Percentiles rank a stretch among this genome's conserved stretches.
phyloP scores from a whole-genome alignment of 2,329 filamentous ascomycete species.

The Stemphylium lycopersici region DNA sequence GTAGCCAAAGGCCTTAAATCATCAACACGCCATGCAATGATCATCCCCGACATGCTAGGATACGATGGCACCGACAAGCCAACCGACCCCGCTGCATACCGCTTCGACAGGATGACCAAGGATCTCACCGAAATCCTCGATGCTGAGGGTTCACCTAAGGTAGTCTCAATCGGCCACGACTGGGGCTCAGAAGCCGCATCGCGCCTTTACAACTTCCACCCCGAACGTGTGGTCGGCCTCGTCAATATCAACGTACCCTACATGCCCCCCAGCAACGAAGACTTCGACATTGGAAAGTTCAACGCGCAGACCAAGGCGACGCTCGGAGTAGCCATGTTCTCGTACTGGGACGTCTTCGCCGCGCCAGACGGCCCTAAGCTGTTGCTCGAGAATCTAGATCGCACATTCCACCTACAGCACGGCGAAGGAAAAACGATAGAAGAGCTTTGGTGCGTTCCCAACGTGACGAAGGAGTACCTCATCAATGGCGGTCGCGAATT shows the following conservation, averaged over 20 bases:
- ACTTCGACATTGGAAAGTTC: slow-evolving; percentile 47
- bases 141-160: slow-evolving; percentile 22
- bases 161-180: slow-evolving; percentile 57
- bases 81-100: slow-evolving; percentile 29
- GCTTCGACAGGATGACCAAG: slow-evolving; percentile 27
- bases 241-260: slow-evolving; percentile 55
- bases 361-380: slow-evolving; percentile 48
- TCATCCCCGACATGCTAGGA: slow-evolving; percentile 49
- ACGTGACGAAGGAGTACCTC: slow-evolving; percentile 43
- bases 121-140: slow-evolving; percentile 37
- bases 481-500: background rate
- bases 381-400: slow-evolving; percentile 52
- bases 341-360: slow-evolving; percentile 57
- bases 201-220: slow-evolving; percentile 52
- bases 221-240: slow-evolving; percentile 50
- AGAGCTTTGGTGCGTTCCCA: slow-evolving; percentile 47
- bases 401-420: slow-evolving; percentile 47
- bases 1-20: slow-evolving; percentile 50
- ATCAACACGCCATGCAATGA: slow-evolving; percentile 45
- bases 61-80: slow-evolving; percentile 47
- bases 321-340: slow-evolving; percentile 48
- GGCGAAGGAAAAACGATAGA: slow-evolving; percentile 42
- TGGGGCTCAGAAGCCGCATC: slow-evolving; percentile 54
- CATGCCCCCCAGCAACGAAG: slow-evolving; percentile 37
- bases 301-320: slow-evolving; percentile 40